Conservation (phyloP, 129 eudicot genomes). For the Artemisia tridentata region DNA sequence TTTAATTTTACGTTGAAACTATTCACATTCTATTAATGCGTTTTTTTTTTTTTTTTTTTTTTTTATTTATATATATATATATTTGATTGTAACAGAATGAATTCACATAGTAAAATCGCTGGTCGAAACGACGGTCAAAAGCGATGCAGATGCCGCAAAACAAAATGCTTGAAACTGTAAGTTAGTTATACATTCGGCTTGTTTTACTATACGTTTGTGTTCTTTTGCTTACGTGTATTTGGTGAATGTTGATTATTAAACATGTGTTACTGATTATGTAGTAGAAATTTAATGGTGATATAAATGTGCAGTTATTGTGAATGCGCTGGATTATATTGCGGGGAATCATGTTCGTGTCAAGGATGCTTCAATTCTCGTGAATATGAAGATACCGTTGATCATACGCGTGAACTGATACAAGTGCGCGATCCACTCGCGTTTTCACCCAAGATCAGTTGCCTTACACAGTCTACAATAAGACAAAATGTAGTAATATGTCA, state of each 20-base stretch:
- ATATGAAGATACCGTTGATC: conserved; percentile 59
- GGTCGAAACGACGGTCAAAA: conserved; percentile 35
- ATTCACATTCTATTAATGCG: no score
- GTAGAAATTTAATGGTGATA: no score
- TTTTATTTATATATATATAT: no score
- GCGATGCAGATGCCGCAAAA: conserved; percentile 63
- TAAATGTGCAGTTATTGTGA: conserved; percentile 65
- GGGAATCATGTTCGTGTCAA: conserved; percentile 63
- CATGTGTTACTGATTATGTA: no score
- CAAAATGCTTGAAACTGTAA: conserved; percentile 71
- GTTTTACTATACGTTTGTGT: no score
- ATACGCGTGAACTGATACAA: conserved; percentile 44
- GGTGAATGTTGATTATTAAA: no score
- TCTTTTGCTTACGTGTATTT: no score
- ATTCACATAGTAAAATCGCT: no score
- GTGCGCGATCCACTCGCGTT: conserved; percentile 71
- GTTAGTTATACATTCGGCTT: conserved; percentile 16
- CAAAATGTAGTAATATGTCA: conserved; percentile 33
- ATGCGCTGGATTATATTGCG: conserved; percentile 73
- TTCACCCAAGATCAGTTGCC: conserved; percentile 49
- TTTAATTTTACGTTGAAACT: no score
- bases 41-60: no score
- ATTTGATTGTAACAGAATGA: no score
- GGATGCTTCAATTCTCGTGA: conserved; percentile 61
- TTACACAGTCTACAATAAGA: conserved; percentile 10